Evolutionary conservation across 371 early-diverging fungal genomes (phyloP), one percentile per base, ranked within the genome.

Genomic region (Rhizopus delemar): DNA sequence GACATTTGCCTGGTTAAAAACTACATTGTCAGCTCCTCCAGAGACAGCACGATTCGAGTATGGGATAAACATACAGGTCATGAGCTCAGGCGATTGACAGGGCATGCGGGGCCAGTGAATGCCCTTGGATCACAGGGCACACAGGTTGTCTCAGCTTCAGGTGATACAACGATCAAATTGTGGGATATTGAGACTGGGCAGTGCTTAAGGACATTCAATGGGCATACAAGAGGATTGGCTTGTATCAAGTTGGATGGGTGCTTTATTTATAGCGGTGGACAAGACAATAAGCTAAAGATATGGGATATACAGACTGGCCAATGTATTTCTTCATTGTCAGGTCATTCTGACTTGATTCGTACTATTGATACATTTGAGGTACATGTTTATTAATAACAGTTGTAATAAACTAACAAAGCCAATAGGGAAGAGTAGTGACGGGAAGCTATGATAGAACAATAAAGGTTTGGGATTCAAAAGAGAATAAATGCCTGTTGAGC

Each of bases 181-280:
- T 95, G 95, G 95, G 85, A 92, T 70, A 62, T 89, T n/a, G 72
- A 72, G 46, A 85, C 90, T 0, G 89, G 89, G 16, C 62, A 69
- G 35, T 81, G 81, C 36, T 46, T 89, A 8, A 80, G 81, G 6
- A 85, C 83, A 35, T 86, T 87, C 65, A 56, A 64, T 13, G 90
- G 90, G 9, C 90, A 90, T 56, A 75, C 80, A 13, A 82, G 94
- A 33, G 96, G 97, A 2, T 71, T 98, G 4, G 93, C 97, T 0
- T 95, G 93, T 61, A 91, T 94, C 45, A 94, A 95, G 60, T 95
- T 87, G 67, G 92, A 93, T 57, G 93, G 93, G 32, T 78, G 84
- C 53, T 75, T 81, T 7, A 89, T 96, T 15, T 91, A 93, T 0
- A 91, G 93, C 4, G 97, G 96, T 4, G 93, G 93, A 15, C 88